Percentiles rank a stretch among this genome's conserved stretches.
phyloP scores from a whole-genome alignment of 2,329 filamentous ascomycete genomes.

The Grosmannia serpens region DNA sequence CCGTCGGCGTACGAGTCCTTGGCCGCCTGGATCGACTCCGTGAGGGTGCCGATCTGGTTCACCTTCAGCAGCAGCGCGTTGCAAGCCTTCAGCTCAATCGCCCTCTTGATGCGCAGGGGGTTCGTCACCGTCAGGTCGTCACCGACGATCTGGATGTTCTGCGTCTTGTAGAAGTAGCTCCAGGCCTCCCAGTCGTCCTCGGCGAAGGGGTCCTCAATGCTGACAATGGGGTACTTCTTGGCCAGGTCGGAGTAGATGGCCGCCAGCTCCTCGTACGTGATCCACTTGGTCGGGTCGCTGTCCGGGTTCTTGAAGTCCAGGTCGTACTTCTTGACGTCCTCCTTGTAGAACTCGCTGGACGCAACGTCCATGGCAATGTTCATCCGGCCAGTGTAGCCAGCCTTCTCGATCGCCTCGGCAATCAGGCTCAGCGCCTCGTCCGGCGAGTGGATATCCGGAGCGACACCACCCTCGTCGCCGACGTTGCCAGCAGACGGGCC shows the following conservation, averaged over 20 bases:
- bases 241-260: slow-evolving; percentile 77
- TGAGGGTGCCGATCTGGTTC: slow-evolving; percentile 99
- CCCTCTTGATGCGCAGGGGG: slow-evolving; percentile 98
- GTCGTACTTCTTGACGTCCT: slow-evolving; percentile 97
- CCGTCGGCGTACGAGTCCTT: slow-evolving; percentile 93
- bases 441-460: slow-evolving; percentile 93
- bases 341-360: slow-evolving; percentile 99
- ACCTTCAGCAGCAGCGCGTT: slow-evolving; percentile 98
- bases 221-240: slow-evolving; percentile 96
- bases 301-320: slow-evolving; percentile 99
- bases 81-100: slow-evolving; percentile 97
- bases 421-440: slow-evolving; percentile 97
- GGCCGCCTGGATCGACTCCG: slow-evolving; percentile 96
- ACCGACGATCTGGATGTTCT: slow-evolving; percentile 95
- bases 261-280: slow-evolving; percentile 96
- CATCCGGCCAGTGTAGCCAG: slow-evolving; percentile 91
- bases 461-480: slow-evolving; percentile 98
- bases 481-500: slow-evolving; percentile 98
- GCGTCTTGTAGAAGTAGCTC: slow-evolving; percentile 99
- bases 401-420: slow-evolving; percentile 83
- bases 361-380: slow-evolving; percentile 99
- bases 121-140: slow-evolving; percentile 99
- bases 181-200: slow-evolving; percentile 99
- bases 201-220: slow-evolving; percentile 97
- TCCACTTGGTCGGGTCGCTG: slow-evolving; percentile 90